Evolutionary conservation across 257 asterid species (phyloP), one percentile per base, ranked within the genome.

Genomic region (Salvia rosmarinus): DNA sequence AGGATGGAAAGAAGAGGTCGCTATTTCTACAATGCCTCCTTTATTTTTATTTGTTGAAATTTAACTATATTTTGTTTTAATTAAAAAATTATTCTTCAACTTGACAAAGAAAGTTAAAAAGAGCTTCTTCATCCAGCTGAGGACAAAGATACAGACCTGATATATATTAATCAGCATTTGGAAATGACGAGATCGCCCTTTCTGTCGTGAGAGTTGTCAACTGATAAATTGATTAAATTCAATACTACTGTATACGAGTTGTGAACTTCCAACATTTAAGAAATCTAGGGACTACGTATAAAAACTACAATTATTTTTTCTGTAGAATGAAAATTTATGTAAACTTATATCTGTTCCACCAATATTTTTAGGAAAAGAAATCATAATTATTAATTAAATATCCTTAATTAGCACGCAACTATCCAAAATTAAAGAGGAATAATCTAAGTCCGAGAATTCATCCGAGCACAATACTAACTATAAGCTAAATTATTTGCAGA

Each of bases 81-180:
- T 73, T 51, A 64, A 13, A 30, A 49, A 52, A 54, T 54, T 77
- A 63, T 77, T 81, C 77, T 70, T 54, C 81, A 64, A 78, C 80
- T 78, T 78, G 84, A 80, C 80, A 83, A 80, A 39, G 70, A 77
- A 74, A 80, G 75, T 75, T 77, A 70, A 71, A 78, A 74, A 64
- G 75, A 60, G 73, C 62, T 81, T 70, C 77, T 79, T 83, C 42
- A 75, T 79, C 74, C 77, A 79, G 83, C 76, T 79, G 70, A 71
- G 81, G 85, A 82, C 72, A 76, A 82, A 86, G 72, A 76, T 58
- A 82, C 80, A 80, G 78, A 74, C 86, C 83, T 75, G 82, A 68
- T 72, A 79, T 72, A 79, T 72, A 82, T 80, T 74, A 66, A 62
- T 82, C 78, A 13, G 21, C 39, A 44, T 43, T 58, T 19, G 14